Base-by-base conservation (phyloP, 345 rosid genomes). In the Stellera chamaejasme region DNA sequence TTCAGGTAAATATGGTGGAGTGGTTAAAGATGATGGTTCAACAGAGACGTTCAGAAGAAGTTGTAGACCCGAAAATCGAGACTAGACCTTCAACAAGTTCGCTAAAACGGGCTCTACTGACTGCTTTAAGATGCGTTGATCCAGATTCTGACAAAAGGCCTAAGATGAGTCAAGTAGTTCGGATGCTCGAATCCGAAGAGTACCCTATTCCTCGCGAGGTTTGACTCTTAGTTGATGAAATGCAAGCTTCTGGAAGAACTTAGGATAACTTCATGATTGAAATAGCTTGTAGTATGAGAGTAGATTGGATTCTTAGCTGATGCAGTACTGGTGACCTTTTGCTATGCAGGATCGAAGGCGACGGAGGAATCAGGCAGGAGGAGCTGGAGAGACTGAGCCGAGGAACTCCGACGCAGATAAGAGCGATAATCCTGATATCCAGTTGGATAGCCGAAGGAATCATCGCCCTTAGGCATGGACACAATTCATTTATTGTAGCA, bases 21-120 rank as follows among this genome's bases (percentile, higher is more conserved):
- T 92, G 96, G 95, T 68, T 92, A 44, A 88, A 92, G 88, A 79
- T 75, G 78, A 92, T 85, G 96, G 93, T 92, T 15, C 93, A 85
- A 47, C 85, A 74, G 72, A 79, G 88, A 66, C 85, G 77, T 16
- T 76, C 95, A 10, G 96, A 83, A 60, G 96, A 85, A 44, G 93
- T 91, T 43, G 88, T 92, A 42, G 98, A 91, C 67, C 88, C 82
- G 50, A 82, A 68, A 66, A 73, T 88, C 59, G 90, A 83, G 69
- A 69, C 69, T 48, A 81, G 75, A 76, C 96, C 98, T 48, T 65
- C 92, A 26, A 83, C 93, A 15, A 85, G 96, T 42, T 82, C 83
- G 44, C 98, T 92, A 45, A 92, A 92, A 64, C 73, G 96, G 55
- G 95, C 84, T 58, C 96, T 92, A 59, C 77, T 92, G 68, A 88